These are phyloP conservation scores for Candida labiduridarum DNA, from an alignment of 1,139 yeast genomes.

Conservation along the genomic window DNA sequence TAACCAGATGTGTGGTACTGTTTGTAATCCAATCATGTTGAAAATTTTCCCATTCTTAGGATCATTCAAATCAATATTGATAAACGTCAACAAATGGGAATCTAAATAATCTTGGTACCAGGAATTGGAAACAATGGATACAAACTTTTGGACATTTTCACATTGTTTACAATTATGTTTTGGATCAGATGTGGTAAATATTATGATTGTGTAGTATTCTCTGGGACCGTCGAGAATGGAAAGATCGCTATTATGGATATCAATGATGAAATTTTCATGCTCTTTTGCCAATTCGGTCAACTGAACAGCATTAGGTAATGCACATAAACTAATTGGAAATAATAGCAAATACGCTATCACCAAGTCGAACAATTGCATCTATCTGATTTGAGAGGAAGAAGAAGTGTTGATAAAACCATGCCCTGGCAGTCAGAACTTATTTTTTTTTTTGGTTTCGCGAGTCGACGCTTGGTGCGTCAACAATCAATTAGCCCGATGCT, in stretches of 20 bases:
- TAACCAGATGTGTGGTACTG: constrained; percentile 68
- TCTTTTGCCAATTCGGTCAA: constrained; percentile 8
- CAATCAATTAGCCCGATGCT: not conserved
- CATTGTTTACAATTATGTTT: constrained; percentile 39
- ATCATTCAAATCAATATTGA: constrained; percentile 52
- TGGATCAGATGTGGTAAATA: constrained; percentile 38
- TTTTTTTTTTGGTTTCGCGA: not conserved
- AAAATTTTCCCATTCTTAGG: constrained; percentile 39
- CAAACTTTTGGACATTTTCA: constrained; percentile 20
- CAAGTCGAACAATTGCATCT: constrained; percentile 2
- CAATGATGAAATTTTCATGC: constrained; percentile 22
- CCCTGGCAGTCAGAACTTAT: not conserved
- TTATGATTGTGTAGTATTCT: constrained; percentile 38
- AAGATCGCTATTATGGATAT: constrained; percentile 32
- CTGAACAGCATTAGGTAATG: constrained; percentile 1
- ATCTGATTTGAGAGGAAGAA: not conserved
- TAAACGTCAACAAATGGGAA: constrained; percentile 44
- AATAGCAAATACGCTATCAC: constrained; percentile 2
- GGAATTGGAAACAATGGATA: constrained; percentile 42
- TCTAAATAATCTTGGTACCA: constrained; percentile 47
- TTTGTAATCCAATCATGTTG: constrained; percentile 39
- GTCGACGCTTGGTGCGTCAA: too few species aligned
- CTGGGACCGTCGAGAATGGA: constrained; percentile 36
- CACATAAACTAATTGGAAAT: constrained; percentile 5
- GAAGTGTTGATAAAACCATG: not conserved